Evolutionary conservation across 345 rosid genomes (phyloP), one percentile per base, ranked within the genome.

Genomic region (Moringa oleifera): DNA sequence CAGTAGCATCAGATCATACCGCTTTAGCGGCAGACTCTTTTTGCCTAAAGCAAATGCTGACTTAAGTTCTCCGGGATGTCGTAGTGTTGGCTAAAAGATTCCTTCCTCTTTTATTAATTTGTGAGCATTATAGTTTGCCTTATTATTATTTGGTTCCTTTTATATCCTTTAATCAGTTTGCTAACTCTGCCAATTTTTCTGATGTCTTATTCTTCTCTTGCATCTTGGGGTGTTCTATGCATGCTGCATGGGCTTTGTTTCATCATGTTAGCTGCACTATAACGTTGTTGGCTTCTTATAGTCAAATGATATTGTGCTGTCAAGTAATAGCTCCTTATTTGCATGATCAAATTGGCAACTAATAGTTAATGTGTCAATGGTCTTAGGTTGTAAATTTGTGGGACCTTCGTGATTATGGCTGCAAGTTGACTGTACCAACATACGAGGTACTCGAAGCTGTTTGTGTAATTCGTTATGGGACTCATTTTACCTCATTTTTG

Each of bases 311-410:
- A 20, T 41, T 41, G 1, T 1, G 47, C 12, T 15, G 13, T 41
- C 33, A 28, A 28, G 33, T 28, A 28, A 41, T 41, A 7, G 6
- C 47, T 41, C 12, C 47, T 41, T 41, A 41, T 41, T 41, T 41
- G 6, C 23, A 24, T 51, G 53, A 50, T 62, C 62, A 45, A 61
- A 52, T 0, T 71, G 55, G 31, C 52, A 62, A 61, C 9, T 62
- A 55, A 46, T 55, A 25, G 25, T 55, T 62, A 13, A 36, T 58
- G 58, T n/a, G 36, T 37, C 66, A 53, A 41, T 71, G 66, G 57
- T 77, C 62, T 57, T 77, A 90, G 98, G 99, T 94, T 70, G 97
- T 90, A 59, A 86, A 86, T 79, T 46, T 88, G 77, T 94, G 97
- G 99, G 91, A 88, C 82, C 96, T 94, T 63, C 83, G 36, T 77